Evolutionary conservation across 306 rosid genomes (phyloP).

Genomic region (Quillaja saponaria): DNA sequence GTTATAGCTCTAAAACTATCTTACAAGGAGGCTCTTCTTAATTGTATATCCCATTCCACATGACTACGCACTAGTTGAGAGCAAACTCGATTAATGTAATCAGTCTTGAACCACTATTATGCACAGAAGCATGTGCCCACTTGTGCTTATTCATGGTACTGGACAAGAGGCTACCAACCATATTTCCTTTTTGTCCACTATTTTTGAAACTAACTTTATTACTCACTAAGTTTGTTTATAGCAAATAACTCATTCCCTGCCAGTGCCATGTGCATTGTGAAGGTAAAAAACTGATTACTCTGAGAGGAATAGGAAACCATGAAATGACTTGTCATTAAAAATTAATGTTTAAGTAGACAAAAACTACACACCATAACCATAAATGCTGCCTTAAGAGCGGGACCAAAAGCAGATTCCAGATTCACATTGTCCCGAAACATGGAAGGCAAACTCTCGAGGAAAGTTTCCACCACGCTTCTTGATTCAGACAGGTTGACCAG

Average conservation of each 20-base stretch:
- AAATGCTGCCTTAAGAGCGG: constrained; percentile 87
- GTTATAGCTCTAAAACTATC: constrained; percentile 1
- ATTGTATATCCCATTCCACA: not conserved
- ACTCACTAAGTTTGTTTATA: not conserved
- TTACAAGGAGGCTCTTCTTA: not conserved
- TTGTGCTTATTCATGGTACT: not conserved
- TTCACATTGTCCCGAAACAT: constrained; percentile 90
- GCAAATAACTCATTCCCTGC: constrained; percentile 3
- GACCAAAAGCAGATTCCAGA: constrained; percentile 97
- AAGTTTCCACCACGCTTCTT: constrained; percentile 85
- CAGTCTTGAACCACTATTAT: not conserved
- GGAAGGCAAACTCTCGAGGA: constrained; percentile 92
- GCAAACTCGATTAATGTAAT: not conserved
- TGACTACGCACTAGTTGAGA: not conserved
- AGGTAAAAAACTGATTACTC: not conserved
- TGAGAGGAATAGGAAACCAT: not conserved
- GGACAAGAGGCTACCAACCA: not conserved
- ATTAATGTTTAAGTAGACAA: constrained; percentile 20
- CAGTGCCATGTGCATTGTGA: not conserved
- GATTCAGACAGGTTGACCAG: constrained; percentile 98
- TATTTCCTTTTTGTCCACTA: no score
- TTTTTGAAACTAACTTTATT: no score
- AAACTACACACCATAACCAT: constrained; percentile 81
- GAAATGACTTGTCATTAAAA: constrained; percentile 6
- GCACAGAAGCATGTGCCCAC: not conserved